Evolutionary conservation across 2,329 filamentous ascomycete species (phyloP).

Genomic region (Laburnicola sp.): DNA sequence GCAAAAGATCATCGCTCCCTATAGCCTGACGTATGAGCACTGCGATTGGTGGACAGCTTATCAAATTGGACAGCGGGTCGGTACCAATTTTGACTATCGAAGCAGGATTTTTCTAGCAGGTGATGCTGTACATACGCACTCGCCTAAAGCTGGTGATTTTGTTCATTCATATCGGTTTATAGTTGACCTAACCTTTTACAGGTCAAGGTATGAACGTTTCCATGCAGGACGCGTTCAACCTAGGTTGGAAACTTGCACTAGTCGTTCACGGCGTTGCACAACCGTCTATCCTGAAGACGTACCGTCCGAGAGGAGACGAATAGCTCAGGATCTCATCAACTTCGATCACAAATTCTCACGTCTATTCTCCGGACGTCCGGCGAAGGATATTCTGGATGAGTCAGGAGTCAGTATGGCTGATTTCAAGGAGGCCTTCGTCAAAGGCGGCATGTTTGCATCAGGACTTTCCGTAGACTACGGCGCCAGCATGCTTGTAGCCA

Average conservation of each 20-base stretch:
- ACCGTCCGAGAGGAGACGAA: slow-evolving; percentile 57
- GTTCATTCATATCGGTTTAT: too few relatives aligned
- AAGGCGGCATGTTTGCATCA: slow-evolving; percentile 63
- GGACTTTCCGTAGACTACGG: slow-evolving; percentile 63
- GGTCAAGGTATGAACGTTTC: slow-evolving; percentile 56
- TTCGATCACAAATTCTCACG: slow-evolving; percentile 55
- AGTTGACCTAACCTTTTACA: too few relatives aligned
- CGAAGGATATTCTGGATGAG: slow-evolving; percentile 62
- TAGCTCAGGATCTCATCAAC: slow-evolving; percentile 67
- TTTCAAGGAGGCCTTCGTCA: slow-evolving; percentile 64
- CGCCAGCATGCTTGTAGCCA: slow-evolving; percentile 58
- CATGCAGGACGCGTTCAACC: slow-evolving; percentile 67
- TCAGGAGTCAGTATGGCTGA: slow-evolving; percentile 64
- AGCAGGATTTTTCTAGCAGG: slow-evolving; percentile 70
- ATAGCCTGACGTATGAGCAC: slow-evolving; percentile 65
- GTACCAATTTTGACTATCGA: slow-evolving; percentile 58
- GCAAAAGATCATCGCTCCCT: slow-evolving; percentile 67
- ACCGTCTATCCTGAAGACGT: slow-evolving; percentile 54
- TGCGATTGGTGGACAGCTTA: slow-evolving; percentile 71
- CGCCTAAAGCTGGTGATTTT: slow-evolving; percentile 64
- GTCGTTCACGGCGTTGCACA: slow-evolving; percentile 51
- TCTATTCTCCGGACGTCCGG: slow-evolving; percentile 54
- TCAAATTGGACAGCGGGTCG: slow-evolving; percentile 68
- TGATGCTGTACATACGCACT: slow-evolving; percentile 63
- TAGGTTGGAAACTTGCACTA: slow-evolving; percentile 60